A percentile compares a stretch with the other conserved stretches of the same genome.
phyloP scores from a whole-genome alignment of 169 alveolate genomes.

The Plasmodium reichenowi region DNA sequence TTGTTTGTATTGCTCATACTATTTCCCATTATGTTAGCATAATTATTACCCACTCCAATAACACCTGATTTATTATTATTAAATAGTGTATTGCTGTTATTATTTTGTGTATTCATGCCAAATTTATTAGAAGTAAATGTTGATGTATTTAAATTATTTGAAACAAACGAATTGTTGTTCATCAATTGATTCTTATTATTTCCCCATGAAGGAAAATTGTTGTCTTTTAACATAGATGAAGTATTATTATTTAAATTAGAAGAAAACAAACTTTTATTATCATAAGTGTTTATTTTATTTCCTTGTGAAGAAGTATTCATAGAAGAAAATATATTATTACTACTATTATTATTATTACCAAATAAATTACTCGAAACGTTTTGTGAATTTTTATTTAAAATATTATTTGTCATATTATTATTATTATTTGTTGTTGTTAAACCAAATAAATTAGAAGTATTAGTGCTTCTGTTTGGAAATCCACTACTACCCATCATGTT shows the following conservation, averaged over 20 bases:
- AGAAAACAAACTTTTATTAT: constrained; percentile 16
- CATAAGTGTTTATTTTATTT: constrained; percentile 3
- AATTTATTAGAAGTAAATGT: not conserved
- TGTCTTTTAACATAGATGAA: not conserved
- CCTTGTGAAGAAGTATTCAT: constrained; percentile 2
- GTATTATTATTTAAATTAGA: constrained; percentile 1
- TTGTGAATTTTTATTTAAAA: constrained; percentile 15
- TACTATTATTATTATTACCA: constrained; percentile 12
- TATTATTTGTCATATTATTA: constrained; percentile 16
- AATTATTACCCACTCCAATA: constrained; percentile 11
- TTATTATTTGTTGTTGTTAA: not conserved
- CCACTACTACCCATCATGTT: not conserved
- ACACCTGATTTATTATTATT: constrained; percentile 3
- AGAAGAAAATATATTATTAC: constrained; percentile 11
- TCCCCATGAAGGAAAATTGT: constrained; percentile 18
- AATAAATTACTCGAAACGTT: constrained; percentile 19
- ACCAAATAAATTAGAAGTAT: constrained; percentile 6
- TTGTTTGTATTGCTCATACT: not conserved
- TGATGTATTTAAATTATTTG: not conserved
- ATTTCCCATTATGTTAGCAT: not conserved
- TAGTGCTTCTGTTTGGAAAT: constrained; percentile 12
- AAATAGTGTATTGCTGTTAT: constrained; percentile 8
- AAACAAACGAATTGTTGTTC: constrained; percentile 25
- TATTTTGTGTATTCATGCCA: not conserved
- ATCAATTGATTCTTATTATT: constrained; percentile 10